Base-by-base conservation (phyloP, 2,329 filamentous ascomycete genomes). In the Colletotrichum sojae region DNA sequence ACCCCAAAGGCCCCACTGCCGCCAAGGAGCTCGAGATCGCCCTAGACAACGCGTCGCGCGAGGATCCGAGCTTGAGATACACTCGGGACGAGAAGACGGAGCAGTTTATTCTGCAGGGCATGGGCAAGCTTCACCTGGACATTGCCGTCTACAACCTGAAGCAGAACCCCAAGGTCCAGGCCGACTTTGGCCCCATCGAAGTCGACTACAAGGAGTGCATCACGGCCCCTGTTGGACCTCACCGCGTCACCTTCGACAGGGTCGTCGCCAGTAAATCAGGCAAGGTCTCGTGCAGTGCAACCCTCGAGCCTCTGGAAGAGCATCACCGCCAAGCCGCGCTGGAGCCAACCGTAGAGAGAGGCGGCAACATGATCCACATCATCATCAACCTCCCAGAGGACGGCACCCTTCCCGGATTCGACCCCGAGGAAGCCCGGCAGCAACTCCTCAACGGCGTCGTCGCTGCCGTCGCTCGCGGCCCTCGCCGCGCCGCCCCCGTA, bases 111-210 rank as follows among this genome's bases (percentile, higher is more conserved):
- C 86, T 99, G 0, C 95, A 95, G 61, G 96, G 96, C 4, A 98
- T 99, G 96, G 96, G 96, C 8, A 94, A 97, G 75, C 87, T 99
- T 31, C 96, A 99, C 79, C 86, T 99, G 1, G 96, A 99, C 75
- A 96, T 99, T 56, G 95, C 95, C 0, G 86, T 94, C 57, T 94
- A 98, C 79, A 89, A 95, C 51, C 88, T 99, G 10, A 90, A 96
- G 72, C 93, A 94, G 60, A 94, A 97, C 76, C 91, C 98, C 81
- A 97, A 96, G 78, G 94, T 87, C 85, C 79, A 97, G 89, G 86
- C 94, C 85, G 71, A 90, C 83, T 97, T 97, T 84, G 95, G 95
- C 13, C 91, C 90, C 61, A 97, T 99, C 71, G 93, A 97, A 75
- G 97, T 99, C 69, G 94, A 97, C 73, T 99, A 98, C 81, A 92